Base-by-base conservation (phyloP, 805 yeast species). In the Metschnikowia colocasiae region DNA sequence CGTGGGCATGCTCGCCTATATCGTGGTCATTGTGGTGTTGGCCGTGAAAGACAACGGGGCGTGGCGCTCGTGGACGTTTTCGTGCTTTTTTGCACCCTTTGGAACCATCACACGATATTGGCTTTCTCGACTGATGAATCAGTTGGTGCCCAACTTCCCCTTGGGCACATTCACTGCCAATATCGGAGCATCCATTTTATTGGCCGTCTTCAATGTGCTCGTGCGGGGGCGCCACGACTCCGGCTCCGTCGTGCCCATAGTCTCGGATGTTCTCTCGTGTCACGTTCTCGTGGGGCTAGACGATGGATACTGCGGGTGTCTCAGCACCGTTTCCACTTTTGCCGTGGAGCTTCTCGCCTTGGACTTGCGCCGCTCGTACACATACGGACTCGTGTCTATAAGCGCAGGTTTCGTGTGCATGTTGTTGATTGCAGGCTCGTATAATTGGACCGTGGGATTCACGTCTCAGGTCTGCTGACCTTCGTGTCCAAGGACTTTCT, bases 291-390 rank as follows among this genome's bases (percentile, higher is more conserved):
- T 55, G 6, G 90, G 85, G 0, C 59, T 85, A 2, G 71, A 67
- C 16, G 78, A 79, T 54, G 95, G 95, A 0, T 81, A 78, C 49
- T 82, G 88, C 59, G 95, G 91, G 1, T 75, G 79, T 2, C 63
- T 85, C 43, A 80, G 88, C 33, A 87, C 97, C 0, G 78, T 87
- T 33, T 83, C 92, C 46, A 85, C 96, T 0, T 85, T 89, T 55
- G 75, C 86, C 7, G 81, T 77, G 35, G 97, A 90, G 61, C 62
- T 87, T 32, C 71, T 56, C 51, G 61, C 59, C 1, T 40, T 64
- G 34, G 48, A 60, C 47, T 44, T 71, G 4, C 32, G 59, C 13
- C 50, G 67, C 48, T 65, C 80, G 4, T 76, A 81, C 46, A 48
- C 62, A 6, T 90, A 90, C 60, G 84, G 78, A 5, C 22, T 64